Conservation (phyloP, 2,329 filamentous ascomycete genomes). For the Karstenula rhodostoma region DNA sequence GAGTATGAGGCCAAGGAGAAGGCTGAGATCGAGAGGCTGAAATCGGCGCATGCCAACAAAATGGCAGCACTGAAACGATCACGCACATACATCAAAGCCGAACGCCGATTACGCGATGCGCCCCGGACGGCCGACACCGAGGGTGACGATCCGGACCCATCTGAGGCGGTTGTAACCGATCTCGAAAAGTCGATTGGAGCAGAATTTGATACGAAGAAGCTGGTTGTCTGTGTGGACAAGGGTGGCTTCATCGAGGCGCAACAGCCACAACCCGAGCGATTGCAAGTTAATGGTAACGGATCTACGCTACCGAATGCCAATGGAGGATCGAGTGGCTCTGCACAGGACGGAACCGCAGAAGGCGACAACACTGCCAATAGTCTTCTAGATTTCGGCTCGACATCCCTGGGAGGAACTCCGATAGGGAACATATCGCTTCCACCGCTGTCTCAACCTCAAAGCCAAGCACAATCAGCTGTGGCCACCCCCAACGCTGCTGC, state of each 20-base stretch:
- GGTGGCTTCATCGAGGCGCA: conserved; percentile 74
- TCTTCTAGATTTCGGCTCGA: conserved; percentile 73
- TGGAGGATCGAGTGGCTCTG: conserved; percentile 44
- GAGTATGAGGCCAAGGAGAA: conserved; percentile 77
- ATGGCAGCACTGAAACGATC: conserved; percentile 78
- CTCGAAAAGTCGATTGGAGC: conserved; percentile 76
- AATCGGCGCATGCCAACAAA: conserved; percentile 76
- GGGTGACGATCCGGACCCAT: conserved; percentile 52
- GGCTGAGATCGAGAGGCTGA: conserved; percentile 85
- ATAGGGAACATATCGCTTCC: conserved; percentile 68
- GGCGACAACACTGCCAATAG: conserved; percentile 60
- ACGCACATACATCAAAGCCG: conserved; percentile 74
- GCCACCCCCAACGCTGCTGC: conserved; percentile 60
- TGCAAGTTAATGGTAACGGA: conserved; percentile 43
- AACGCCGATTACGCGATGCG: conserved; percentile 76
- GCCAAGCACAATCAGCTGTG: conserved; percentile 66
- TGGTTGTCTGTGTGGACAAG: conserved; percentile 76
- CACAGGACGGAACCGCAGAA: conserved; percentile 42
- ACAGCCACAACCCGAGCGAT: conserved; percentile 35
- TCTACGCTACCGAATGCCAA: conserved; percentile 33
- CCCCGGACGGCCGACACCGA: conserved; percentile 53
- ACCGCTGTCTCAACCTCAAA: conserved; percentile 59
- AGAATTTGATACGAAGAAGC: conserved; percentile 69
- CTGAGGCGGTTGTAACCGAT: conserved; percentile 77
- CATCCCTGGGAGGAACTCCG: conserved; percentile 67